phyloP scores from a whole-genome alignment of 2,329 filamentous ascomycete genomes.

The Sporothrix brasiliensis region DNA sequence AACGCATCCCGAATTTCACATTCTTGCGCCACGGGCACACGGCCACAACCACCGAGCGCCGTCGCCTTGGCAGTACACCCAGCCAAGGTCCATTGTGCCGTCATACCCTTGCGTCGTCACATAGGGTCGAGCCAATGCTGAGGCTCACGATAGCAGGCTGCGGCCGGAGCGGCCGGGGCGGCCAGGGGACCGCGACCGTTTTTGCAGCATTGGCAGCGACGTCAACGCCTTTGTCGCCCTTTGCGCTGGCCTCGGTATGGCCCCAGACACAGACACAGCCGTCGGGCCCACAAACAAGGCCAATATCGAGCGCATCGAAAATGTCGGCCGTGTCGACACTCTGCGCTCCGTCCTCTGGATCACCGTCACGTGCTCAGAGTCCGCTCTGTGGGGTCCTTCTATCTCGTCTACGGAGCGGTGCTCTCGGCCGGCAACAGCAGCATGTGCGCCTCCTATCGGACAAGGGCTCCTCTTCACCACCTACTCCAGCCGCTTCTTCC shows the following conservation, averaged over 20 bases:
- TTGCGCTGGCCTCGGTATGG: constrained; percentile 3
- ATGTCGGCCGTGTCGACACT: neutral
- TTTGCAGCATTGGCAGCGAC: neutral
- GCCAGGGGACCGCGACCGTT: neutral
- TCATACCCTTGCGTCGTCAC: neutral
- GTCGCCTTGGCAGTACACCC: neutral
- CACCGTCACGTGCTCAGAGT: neutral
- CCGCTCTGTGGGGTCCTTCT: neutral
- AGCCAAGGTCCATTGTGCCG: constrained; percentile 4
- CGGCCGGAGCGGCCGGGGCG: constrained; percentile 19
- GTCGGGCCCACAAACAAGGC: neutral
- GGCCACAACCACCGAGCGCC: constrained; percentile 1
- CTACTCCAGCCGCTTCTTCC: neutral
- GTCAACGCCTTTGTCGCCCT: neutral
- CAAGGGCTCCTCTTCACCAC: constrained; percentile 8
- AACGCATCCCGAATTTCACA: constrained; percentile 14
- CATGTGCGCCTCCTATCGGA: constrained; percentile 16
- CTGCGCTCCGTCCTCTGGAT: neutral
- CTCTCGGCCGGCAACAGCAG: constrained; percentile 3
- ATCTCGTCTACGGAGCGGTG: neutral
- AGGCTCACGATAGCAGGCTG: constrained; percentile 33
- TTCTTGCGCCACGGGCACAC: constrained; percentile 1
- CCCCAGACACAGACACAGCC: neutral
- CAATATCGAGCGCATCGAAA: neutral
- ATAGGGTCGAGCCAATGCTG: constrained; percentile 22